Evolutionary conservation across 257 asterid species (phyloP), one percentile per base, ranked within the genome.

Genomic region (Cordia subcordata): DNA sequence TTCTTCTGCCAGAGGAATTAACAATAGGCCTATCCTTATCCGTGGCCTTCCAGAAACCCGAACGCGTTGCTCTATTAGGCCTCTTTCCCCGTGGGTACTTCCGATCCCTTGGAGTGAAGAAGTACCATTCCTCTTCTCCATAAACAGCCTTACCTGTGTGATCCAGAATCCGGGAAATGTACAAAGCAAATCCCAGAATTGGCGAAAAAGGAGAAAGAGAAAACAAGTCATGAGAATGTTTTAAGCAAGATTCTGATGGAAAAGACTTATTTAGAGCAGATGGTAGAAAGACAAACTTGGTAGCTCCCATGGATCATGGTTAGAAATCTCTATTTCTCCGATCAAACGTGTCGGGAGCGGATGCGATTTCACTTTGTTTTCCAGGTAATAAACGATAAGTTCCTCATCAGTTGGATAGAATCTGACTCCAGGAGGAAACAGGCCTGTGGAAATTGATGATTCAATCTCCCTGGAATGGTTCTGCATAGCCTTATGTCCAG

Each of bases 11-110:
- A 49, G 53, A 56, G 14, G 75, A 75, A 57, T 67, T 59, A 1
- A 72, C 55, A 23, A 83, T 79, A 0, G 85, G 78, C 70, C 71
- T 80, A 37, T 83, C 91, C 5, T 71, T 77, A 10, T 85, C 91
- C 0, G 91, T 85, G 5, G 91, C 95, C 32, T 85, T 85, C 95
- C 91, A 83, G 63, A 76, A 85, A 0, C 91, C 91, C 0, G 88
- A 73, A 42, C 65, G 75, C 0, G 88, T 73, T 3, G 86, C 66
- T 33, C 88, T 64, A 17, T 82, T 82, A 11, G 94, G 91, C 70
- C 94, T 77, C 20, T 72, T 80, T 13, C 94, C 94, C 1, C 81
- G 82, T 0, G 83, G 91, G 46, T 85, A 85, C 62, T 85, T 85
- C 58, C 83, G 66, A 42, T 85, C 85, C 55, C 91, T 74, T 8